Evolutionary conservation across 2,329 filamentous ascomycete species (phyloP).

Genomic region (Xylaria arbuscula): DNA sequence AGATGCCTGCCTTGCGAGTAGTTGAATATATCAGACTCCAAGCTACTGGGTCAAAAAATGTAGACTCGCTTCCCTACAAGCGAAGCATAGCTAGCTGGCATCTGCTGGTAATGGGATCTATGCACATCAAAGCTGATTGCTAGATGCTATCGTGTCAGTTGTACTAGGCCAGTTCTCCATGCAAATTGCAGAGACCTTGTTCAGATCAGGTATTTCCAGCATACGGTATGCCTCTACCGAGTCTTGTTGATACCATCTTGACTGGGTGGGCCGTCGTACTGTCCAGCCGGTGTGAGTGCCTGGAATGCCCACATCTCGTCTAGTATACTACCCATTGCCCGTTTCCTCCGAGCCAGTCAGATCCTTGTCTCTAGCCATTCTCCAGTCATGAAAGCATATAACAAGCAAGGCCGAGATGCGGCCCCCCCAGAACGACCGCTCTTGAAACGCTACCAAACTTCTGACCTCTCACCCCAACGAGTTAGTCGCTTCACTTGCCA

Average conservation of each 20-base stretch:
- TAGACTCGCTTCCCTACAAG: slow-evolving; percentile 23
- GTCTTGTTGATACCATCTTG: slow-evolving; percentile 33
- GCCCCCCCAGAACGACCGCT: slow-evolving; percentile 39
- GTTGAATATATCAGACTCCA: slow-evolving; percentile 16
- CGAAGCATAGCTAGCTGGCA: background rate
- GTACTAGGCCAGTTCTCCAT: background rate
- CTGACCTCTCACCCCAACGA: slow-evolving; percentile 44
- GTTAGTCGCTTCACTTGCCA: slow-evolving; percentile 44
- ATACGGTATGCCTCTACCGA: slow-evolving; percentile 20
- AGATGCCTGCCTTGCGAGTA: background rate
- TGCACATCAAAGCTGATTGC: slow-evolving; percentile 1
- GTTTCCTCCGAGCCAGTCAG: slow-evolving; percentile 41
- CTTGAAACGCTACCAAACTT: slow-evolving; percentile 44
- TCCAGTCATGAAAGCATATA: slow-evolving; percentile 46
- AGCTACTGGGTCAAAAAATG: slow-evolving; percentile 15
- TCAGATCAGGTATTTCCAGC: slow-evolving; percentile 19
- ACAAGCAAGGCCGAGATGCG: slow-evolving; percentile 43
- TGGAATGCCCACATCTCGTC: slow-evolving; percentile 39
- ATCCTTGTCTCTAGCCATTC: slow-evolving; percentile 42
- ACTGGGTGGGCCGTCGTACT: slow-evolving; percentile 44
- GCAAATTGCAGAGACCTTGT: slow-evolving; percentile 14
- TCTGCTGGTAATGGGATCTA: background rate
- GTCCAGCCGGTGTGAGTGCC: slow-evolving; percentile 38
- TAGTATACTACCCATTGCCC: slow-evolving; percentile 40
- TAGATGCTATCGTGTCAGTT: slow-evolving; percentile 14